Evolutionary conservation across 306 rosid genomes (phyloP), one percentile per base, ranked within the genome.

Genomic region (Senna tora): DNA sequence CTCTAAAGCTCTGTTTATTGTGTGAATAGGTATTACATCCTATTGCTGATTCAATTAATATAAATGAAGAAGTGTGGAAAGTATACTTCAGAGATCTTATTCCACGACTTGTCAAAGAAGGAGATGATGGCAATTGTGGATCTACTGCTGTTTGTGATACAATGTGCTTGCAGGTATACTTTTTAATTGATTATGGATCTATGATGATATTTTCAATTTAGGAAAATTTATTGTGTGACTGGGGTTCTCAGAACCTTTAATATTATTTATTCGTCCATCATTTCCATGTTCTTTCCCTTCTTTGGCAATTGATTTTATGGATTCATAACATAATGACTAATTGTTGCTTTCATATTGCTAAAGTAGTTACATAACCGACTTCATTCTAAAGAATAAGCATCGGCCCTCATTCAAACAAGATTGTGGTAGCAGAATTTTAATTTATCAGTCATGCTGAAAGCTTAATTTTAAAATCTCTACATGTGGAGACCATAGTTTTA

Each of bases 111-210:
- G 97, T 85, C 19, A 83, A 80, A 77, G 85, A 89, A 82, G 99
- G 99, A 72, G 88, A 89, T 78, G 97, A 95, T 73, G 95, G 96
- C 15, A 95, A 95, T 69, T 82, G 67, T 25, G 99, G 99, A 65
- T 88, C 99, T 14, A 81, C 96, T 60, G 87, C 97, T 60, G 89
- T 86, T 75, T 94, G 99, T 32, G 99, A 94, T 65, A 83, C 91
- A 38, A 84, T 83, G 67, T 91, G 97, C 89, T 87, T 95, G 93
- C 97, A 95, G 99, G 97, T 95, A 78, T 69, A 1, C 67, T 67
- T 56, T 71, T 57, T 54, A 14, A 50, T 69, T 19, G 56, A 33
- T 56, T 58, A 22, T 36, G 39, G 39, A 36, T 36, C 7, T 36
- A 36, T 36, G 39, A 5, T 36, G 39, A 36, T 21, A 15, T 67